Percentiles rank a stretch among this genome's conserved stretches.
These are phyloP conservation scores for Amoeboaphelidium protococcarum DNA, from an alignment of 371 early-diverging fungal species.

Conservation along the genomic window DNA sequence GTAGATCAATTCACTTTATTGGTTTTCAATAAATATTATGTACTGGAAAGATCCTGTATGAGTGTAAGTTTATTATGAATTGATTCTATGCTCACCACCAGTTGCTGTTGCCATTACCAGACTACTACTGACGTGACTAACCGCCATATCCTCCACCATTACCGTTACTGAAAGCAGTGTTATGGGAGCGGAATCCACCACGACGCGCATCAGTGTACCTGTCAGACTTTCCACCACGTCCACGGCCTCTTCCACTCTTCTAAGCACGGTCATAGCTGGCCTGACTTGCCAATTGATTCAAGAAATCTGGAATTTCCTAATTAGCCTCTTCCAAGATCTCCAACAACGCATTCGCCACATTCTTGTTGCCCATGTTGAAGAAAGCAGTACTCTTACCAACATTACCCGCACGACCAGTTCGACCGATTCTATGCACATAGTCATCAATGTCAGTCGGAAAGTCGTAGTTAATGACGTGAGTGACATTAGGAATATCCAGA, in stretches of 20 bases:
- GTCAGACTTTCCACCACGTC: slow-evolving; percentile 7
- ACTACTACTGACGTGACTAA: too few species aligned
- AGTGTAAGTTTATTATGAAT: too few species aligned
- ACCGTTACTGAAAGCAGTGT: slow-evolving; percentile 5
- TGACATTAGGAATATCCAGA: slow-evolving; percentile 88
- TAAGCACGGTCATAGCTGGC: slow-evolving; percentile 1
- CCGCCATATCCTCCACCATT: slow-evolving; percentile 2
- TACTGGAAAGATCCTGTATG: too few species aligned
- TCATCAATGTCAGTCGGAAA: slow-evolving; percentile 91
- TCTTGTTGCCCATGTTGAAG: slow-evolving; percentile 19
- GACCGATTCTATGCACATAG: slow-evolving; percentile 95
- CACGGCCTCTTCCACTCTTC: slow-evolving; percentile 7
- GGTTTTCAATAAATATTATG: too few species aligned
- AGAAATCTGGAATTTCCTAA: slow-evolving; percentile 43
- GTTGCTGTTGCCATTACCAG: too few species aligned
- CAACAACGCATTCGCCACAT: slow-evolving; percentile 28
- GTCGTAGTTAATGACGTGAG: slow-evolving; percentile 86
- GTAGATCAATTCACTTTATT: too few species aligned
- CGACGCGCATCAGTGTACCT: slow-evolving; percentile 2
- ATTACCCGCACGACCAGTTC: slow-evolving; percentile 88
- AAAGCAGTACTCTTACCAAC: slow-evolving; percentile 47
- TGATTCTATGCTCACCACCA: too few species aligned
- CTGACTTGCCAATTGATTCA: neutral
- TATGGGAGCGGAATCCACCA: too few species aligned
- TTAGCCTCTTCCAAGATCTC: slow-evolving; percentile 47